Base-by-base conservation (phyloP, 495 filamentous ascomycete genomes). In the Penicillium cosmopolitanum region DNA sequence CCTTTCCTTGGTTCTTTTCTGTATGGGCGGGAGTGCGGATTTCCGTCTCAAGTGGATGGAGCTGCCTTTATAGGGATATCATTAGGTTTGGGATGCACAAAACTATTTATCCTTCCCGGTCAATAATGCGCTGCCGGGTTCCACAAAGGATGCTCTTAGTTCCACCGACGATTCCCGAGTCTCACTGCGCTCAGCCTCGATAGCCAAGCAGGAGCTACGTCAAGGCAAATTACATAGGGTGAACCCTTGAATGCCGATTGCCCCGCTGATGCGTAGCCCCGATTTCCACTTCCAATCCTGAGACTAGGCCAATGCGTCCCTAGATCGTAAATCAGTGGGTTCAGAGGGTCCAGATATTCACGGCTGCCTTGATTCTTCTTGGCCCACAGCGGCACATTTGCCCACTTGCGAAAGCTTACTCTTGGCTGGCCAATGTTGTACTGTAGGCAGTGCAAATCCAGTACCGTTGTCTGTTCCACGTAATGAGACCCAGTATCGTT, bases 111-210 rank as follows among this genome's bases (percentile, higher is more conserved):
- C 21, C 19, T 13, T 23, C 4, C 23, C 46, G 46, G 21, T 48
- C 46, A 48, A 48, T 28, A 48, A 28, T 25, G 23, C 6, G 46
- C 15, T 28, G 19, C 21, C 21, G n/a, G 46, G 46, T 48, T 48
- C 46, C 46, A 48, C 46, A 48, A 28, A 16, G 42, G 42, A 38
- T 38, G 36, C 36, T 38, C 36, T 38, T 38, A 38, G 15, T 38
- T n/a, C 15, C 36, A 15, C 36, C 36, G 3, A n/a, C 10, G 42
- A 2, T 44, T 4, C 6, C 8, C 7, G 19, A 13, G 46, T 28
- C 19, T 48, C 19, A 28, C 46, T 28, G 21, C 46, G 23, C 46
- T 48, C 46, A 48, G 46, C 46, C 46, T 48, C 46, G 21, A 48
- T 25, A 19, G 19, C 46, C 46, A 48, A 48, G 42, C 5, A 44